Conservation (phyloP, 208 protist species). For the Leishmania aethiopica region DNA sequence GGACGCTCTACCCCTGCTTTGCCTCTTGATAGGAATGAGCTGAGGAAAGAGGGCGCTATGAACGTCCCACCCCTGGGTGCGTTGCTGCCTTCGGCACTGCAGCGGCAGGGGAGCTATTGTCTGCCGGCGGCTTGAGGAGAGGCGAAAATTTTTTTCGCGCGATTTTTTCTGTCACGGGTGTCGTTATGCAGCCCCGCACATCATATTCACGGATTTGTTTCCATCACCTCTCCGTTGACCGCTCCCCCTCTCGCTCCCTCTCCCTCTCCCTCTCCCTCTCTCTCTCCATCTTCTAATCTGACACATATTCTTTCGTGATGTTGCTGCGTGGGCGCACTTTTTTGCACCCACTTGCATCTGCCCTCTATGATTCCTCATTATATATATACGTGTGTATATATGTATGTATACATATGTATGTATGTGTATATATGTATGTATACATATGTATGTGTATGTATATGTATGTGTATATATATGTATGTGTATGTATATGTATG, state of each 20-base stretch:
- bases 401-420: no score
- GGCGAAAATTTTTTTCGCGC: background rate
- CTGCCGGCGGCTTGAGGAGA: background rate
- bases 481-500: no score
- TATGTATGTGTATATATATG: no score
- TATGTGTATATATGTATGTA: no score
- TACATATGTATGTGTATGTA: no score
- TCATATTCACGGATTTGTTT: background rate
- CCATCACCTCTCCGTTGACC: conserved; percentile 1
- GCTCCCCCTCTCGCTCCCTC: background rate
- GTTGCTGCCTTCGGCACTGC: background rate
- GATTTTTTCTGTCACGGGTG: background rate
- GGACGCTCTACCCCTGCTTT: background rate
- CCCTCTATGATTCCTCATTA: background rate
- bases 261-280: background rate
- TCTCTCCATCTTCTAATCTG: background rate
- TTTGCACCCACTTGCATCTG: background rate
- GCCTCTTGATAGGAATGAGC: background rate
- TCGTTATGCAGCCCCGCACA: background rate
- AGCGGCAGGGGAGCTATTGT: background rate
- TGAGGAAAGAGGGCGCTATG: background rate
- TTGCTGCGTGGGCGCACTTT: background rate
- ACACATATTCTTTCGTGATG: background rate
- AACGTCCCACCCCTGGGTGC: background rate
- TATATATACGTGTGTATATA: no score